Evolutionary conservation across 345 rosid species (phyloP), one percentile per base, ranked within the genome.

Genomic region (Citropsis articulata): DNA sequence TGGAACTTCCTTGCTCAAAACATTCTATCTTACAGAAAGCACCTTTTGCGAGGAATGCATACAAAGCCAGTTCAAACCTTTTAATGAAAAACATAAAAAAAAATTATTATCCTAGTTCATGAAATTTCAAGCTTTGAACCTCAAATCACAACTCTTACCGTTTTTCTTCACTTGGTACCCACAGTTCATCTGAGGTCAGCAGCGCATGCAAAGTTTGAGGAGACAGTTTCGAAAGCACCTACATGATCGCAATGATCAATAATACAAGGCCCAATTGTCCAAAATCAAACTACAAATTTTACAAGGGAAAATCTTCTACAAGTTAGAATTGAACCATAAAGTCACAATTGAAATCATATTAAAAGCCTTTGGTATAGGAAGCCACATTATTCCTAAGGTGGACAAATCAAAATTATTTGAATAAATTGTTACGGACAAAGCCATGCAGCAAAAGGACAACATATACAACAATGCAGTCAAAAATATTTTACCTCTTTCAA

Each of bases 171-270:
- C 89, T 92, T 48, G 92, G 90, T 69, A 95, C 92, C 98, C 98
- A 95, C 56, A 95, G 79, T 82, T 92, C 97, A 87, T 95, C 97
- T 60, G 99, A 93, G 40, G 99, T 95, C 84, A 93, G 87, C 89
- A 95, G 86, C 30, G 98, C 95, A 86, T 87, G 97, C 85, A 93
- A 80, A 78, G 98, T 93, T 84, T 92, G 97, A 71, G 96, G 87
- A 45, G 99, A 93, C 84, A 93, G 90, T 81, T 91, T 95, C 61
- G 99, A 93, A 76, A 95, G 96, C 83, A 95, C 92, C 98, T 95
- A 85, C 75, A 84, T 19, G 76, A 78, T 19, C 57, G 10, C 35
- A 56, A 55, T 57, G 78, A 77, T 59, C 76, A 45, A 76, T 72
- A 53, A 75, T 56, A 68, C 69, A 72, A 81, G 70, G 72, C 27